phyloP scores from a whole-genome alignment of 148 eudicot species.

The Rheum nobile region DNA sequence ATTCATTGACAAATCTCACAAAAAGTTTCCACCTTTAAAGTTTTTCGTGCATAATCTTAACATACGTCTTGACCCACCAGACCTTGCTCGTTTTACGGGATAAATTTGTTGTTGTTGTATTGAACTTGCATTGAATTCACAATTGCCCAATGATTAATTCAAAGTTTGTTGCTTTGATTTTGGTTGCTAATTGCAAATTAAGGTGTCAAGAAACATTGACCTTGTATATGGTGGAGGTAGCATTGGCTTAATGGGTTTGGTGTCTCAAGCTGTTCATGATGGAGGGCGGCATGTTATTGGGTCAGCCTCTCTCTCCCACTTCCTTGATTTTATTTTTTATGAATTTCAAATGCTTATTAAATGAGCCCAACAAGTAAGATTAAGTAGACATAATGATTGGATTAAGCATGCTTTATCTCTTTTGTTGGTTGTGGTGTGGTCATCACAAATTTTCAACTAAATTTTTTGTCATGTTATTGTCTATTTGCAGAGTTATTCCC shows the following conservation, averaged over 20 bases:
- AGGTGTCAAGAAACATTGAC: slow-evolving; percentile 95
- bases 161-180: not conserved
- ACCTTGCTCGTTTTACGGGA: too few species aligned
- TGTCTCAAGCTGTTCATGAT: slow-evolving; percentile 98
- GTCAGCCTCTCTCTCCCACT: slow-evolving; percentile 23
- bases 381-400: slow-evolving; percentile 26
- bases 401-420: slow-evolving; percentile 16
- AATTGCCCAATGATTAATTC: too few species aligned
- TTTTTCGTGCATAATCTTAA: too few species aligned
- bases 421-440: slow-evolving; percentile 12
- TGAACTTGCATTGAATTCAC: too few species aligned
- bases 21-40: too few species aligned
- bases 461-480: slow-evolving; percentile 73
- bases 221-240: slow-evolving; percentile 99
- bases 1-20: too few species aligned
- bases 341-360: slow-evolving; percentile 7
- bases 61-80: too few species aligned
- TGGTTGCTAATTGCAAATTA: slow-evolving; percentile 1
- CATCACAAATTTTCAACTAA: slow-evolving; percentile 19
- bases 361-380: slow-evolving; percentile 8
- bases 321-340: not conserved
- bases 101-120: too few species aligned
- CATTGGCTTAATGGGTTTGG: slow-evolving; percentile 95
- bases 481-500: slow-evolving; percentile 86
- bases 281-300: slow-evolving; percentile 98